Base-by-base conservation (phyloP, 2,329 filamentous ascomycete genomes). In the Esteya vermicola region DNA sequence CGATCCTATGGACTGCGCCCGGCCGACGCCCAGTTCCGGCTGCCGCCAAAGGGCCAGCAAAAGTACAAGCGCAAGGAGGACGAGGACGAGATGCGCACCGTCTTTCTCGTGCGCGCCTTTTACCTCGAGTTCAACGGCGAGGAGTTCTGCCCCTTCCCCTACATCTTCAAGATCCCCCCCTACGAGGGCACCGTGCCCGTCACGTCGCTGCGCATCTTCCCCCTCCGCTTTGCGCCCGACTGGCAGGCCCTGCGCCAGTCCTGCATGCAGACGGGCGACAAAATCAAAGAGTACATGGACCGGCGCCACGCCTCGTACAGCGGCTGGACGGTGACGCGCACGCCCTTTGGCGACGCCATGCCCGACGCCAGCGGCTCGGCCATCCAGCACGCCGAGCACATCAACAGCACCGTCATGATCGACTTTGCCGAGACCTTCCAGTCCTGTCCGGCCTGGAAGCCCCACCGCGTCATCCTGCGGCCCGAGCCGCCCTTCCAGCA, bases 251-350 rank as follows among this genome's bases (percentile, higher is more conserved):
- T 10, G 4, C n/a, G 36, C 19, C 22, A 16, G 5, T 9, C 12
- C 8, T 22, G 33, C 20, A 31, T n/a, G 10, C 16, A 18, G 8
- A 27, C 13, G 3, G 39, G 39, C 14, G 21, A 27, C 19, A 31
- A 41, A 16, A 42, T 43, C 0, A 48, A 49, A 9, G 47, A 50
- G 12, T 64, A 59, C 41, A 46, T 56, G 36, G 45, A 54, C 21
- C 53, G 20, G 6, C 34, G 55, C 3, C 61, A 65, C 34, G 56
- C 58, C 41, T 53, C 57, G 13, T 62, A 64, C 48, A 61, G 57
- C 18, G 61, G 57, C 0, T 64, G 61, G 62, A 63, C 60, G 0
- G 38, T 63, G 38, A 61, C 58, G 0, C 50, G 57, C 5, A 60
- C 59, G 43, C 61, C 61, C 10, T 32, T 39, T 14, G 43, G 43